Evolutionary conservation across 306 rosid genomes (phyloP).

Genomic region (Sechiopsis laciniata): DNA sequence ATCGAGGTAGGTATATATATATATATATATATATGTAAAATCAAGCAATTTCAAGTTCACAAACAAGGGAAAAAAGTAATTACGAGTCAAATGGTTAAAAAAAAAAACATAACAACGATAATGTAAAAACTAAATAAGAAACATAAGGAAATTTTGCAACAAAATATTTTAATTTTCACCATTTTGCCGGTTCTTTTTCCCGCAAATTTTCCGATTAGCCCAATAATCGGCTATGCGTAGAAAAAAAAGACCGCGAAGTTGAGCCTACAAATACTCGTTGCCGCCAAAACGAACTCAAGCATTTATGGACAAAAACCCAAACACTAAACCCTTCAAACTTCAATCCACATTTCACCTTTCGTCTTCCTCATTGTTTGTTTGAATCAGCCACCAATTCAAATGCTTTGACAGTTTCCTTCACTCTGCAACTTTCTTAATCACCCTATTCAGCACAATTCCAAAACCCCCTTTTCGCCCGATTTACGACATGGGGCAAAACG

Average conservation of each 20-base stretch:
- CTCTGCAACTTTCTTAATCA: background rate
- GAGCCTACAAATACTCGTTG: background rate
- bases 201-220: background rate
- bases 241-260: slow-evolving; percentile 8
- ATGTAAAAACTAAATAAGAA: too few species aligned
- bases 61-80: too few species aligned
- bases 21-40: too few species aligned
- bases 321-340: background rate
- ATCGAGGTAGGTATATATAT: too few species aligned
- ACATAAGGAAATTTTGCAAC: too few species aligned
- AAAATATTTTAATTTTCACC: background rate
- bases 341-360: background rate
- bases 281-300: background rate
- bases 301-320: background rate
- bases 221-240: background rate
- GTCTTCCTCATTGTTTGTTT: background rate
- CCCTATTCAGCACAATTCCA: background rate
- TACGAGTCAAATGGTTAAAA: too few species aligned
- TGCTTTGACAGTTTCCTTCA: background rate
- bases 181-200: slow-evolving; percentile 15
- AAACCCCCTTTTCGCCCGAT: background rate
- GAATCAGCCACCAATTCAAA: background rate
- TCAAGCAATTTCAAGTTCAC: too few species aligned
- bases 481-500: slow-evolving; percentile 24
- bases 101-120: too few species aligned